Conservation (phyloP, 2,329 filamentous ascomycete species). For the Fusarium xylarioides region DNA sequence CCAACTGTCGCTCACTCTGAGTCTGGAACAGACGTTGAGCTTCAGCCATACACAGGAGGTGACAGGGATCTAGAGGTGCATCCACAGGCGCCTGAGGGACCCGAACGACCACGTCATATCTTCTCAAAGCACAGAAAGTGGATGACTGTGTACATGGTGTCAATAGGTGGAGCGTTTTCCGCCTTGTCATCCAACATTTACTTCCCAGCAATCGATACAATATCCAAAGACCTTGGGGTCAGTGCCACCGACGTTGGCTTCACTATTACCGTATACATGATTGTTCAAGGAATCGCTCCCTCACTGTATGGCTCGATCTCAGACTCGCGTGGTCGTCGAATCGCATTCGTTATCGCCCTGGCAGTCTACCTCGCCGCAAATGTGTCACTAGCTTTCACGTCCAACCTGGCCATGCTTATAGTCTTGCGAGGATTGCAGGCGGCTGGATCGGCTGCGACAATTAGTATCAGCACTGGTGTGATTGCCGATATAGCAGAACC, state of each 20-base stretch:
- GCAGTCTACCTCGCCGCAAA: not conserved
- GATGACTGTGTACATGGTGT: not conserved
- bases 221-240: not conserved
- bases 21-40: not conserved
- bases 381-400: not conserved
- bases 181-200: not conserved
- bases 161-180: not conserved
- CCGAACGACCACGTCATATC: not conserved
- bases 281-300: not conserved
- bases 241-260: not conserved
- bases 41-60: not conserved
- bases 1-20: not conserved
- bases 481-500: conserved; percentile 36
- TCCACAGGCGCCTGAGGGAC: fast-evolving
- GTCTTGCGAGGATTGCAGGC: conserved; percentile 31
- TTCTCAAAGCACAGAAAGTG: not conserved
- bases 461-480: conserved; percentile 38
- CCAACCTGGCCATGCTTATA: not conserved
- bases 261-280: not conserved
- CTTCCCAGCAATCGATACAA: not conserved
- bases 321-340: not conserved
- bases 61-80: not conserved
- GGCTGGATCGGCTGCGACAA: conserved; percentile 32
- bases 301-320: not conserved
- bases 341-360: not conserved